These are phyloP conservation scores for Ormosia semicastrata DNA, from an alignment of 306 rosid genomes.

Conservation along the genomic window DNA sequence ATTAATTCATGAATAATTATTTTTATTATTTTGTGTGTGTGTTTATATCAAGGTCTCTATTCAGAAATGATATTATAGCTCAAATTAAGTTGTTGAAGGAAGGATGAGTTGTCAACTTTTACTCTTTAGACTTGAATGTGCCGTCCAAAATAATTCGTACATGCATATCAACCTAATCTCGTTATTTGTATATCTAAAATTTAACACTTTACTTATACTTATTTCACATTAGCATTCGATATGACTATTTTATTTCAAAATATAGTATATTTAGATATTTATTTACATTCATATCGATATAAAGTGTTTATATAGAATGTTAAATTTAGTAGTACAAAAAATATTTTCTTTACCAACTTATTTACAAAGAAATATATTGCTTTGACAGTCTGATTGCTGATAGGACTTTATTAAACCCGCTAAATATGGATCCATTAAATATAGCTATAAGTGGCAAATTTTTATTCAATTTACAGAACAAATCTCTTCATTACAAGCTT, in stretches of 20 bases:
- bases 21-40: background rate
- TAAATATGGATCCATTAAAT: background rate
- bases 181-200: too few species aligned
- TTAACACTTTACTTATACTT: too few species aligned
- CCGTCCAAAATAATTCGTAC: background rate
- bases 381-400: too few species aligned
- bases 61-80: background rate
- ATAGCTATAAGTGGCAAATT: background rate
- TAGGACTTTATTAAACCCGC: background rate
- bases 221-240: too few species aligned
- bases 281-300: too few species aligned
- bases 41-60: background rate
- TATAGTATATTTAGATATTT: too few species aligned
- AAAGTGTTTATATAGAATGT: too few species aligned
- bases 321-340: too few species aligned
- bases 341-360: too few species aligned
- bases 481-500: too few species aligned
- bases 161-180: background rate
- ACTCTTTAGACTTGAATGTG: background rate
- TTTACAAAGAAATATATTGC: too few species aligned
- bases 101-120: background rate
- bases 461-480: background rate
- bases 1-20: background rate
- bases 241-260: too few species aligned
- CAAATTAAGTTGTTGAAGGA: slow-evolving; percentile 5